phyloP scores from a whole-genome alignment of 495 filamentous ascomycete genomes.

The Sphaerosporella brunnea region DNA sequence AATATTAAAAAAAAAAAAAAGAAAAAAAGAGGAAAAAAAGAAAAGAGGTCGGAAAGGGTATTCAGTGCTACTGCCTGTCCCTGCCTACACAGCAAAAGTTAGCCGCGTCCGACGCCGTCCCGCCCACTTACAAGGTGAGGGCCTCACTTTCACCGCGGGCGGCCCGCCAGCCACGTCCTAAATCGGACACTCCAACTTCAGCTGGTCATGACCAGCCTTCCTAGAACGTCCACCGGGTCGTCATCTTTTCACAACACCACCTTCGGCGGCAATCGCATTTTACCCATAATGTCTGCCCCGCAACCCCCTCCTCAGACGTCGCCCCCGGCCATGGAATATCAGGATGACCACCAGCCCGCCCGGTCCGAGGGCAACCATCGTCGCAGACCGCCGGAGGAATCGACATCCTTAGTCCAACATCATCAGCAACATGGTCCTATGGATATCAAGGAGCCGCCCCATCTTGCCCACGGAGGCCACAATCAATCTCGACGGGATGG shows the following conservation, averaged over 20 bases:
- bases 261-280: background rate
- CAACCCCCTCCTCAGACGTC: background rate
- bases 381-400: constrained; percentile 6
- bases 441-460: background rate
- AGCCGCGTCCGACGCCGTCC: background rate
- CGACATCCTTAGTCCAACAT: background rate
- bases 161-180: background rate
- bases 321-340: background rate
- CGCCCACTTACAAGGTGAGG: background rate
- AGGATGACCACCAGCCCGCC: background rate
- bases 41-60: background rate
- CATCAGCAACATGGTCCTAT: background rate
- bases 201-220: constrained; percentile 6
- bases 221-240: constrained; percentile 1
- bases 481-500: background rate
- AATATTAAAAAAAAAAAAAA: too few relatives aligned
- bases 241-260: constrained; percentile 2
- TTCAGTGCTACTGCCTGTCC: too few relatives aligned
- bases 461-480: background rate
- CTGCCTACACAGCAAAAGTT: too few relatives aligned
- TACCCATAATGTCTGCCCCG: constrained; percentile 6
- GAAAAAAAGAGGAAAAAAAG: too few relatives aligned
- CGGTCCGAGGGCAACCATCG: constrained; percentile 4
- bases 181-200: background rate
- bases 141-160: background rate